Evolutionary conservation across 2,329 filamentous ascomycete genomes (phyloP), one percentile per base, ranked within the genome.

Genomic region (Cytospora paraplurivora): DNA sequence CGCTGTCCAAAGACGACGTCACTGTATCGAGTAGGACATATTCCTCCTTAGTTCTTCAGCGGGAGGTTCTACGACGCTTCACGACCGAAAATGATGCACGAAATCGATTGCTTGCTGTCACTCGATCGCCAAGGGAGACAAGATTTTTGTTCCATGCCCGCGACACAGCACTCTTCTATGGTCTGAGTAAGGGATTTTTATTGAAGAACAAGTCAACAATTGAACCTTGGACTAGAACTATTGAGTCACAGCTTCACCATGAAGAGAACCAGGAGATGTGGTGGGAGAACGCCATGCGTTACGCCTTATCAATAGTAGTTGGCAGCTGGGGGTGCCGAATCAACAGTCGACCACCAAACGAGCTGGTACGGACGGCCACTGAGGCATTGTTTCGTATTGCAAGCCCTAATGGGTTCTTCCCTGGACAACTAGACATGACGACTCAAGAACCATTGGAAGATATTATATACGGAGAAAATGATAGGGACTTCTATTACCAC

Each of bases 221-320:
- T 4, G 56, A 67, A 4, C 4, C 59, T 0, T 69, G 68, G 68
- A n/a, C 58, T 2, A 65, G 64, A 15, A 68, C 65, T 0, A 47
- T 68, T 7, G 10, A 66, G 13, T 38, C 55, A 0, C 68, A 69
- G 47, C 27, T 38, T 7, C 21, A 19, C 1, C 60, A 68, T 59
- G 63, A 65, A 0, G 44, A 61, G 1, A 69, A 66, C 12, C 27
- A 59, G 2, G 61, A 67, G 7, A 1, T 7, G 0, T 7, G 38
- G 15, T 69, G 67, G 67, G 57, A 64, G 17, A 68, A 67, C 32
- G 41, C 60, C 11, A 50, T 69, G 13, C 65, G 65, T 13, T 69
- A 65, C 33, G 68, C 53, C 1, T 35, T 66, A 10, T 49, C 56
- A 2, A 37, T 69, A 0, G 7, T 65, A 6, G 58, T 62, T 37